A percentile compares a stretch with the other conserved stretches of the same genome.
These are phyloP conservation scores for Nannizzia gypsea DNA, from an alignment of 2,329 filamentous ascomycete species.

Conservation along the genomic window DNA sequence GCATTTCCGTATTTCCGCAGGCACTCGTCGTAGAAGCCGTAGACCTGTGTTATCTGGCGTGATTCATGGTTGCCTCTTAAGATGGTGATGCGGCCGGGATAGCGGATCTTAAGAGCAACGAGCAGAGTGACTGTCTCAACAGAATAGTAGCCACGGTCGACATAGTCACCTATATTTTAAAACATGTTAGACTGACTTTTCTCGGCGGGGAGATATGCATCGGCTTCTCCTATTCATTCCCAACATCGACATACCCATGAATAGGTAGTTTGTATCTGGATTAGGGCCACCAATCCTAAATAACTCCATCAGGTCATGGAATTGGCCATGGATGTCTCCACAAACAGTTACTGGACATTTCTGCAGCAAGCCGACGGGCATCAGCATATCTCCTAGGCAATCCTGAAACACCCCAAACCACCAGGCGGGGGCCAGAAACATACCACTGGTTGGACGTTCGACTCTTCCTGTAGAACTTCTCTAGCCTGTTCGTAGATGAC, in stretches of 20 bases:
- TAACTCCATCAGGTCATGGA: constrained; percentile 93
- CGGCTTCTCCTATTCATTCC: too few relatives aligned
- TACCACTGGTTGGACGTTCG: constrained; percentile 98
- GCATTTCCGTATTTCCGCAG: constrained; percentile 67
- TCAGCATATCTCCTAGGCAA: background rate
- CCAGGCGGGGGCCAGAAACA: constrained; percentile 26
- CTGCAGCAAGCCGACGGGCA: background rate
- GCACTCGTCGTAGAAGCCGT: constrained; percentile 69
- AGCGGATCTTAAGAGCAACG: constrained; percentile 57
- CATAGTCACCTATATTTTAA: constrained; percentile 48
- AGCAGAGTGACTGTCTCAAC: constrained; percentile 61
- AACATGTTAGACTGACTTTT: background rate
- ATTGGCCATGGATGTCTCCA: constrained; percentile 96
- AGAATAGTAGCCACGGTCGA: constrained; percentile 63
- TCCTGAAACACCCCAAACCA: background rate
- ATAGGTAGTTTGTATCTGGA: constrained; percentile 91
- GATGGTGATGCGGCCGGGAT: constrained; percentile 59
- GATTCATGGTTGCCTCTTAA: constrained; percentile 67
- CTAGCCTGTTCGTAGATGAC: constrained; percentile 52
- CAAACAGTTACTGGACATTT: constrained; percentile 74
- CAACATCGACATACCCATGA: constrained; percentile 54
- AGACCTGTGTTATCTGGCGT: constrained; percentile 65
- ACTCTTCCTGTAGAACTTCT: constrained; percentile 94
- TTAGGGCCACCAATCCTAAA: constrained; percentile 95
- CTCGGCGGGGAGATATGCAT: background rate